Conservation (phyloP, 768 basidiomycete species). For the Kwoniella mangroviensis region DNA sequence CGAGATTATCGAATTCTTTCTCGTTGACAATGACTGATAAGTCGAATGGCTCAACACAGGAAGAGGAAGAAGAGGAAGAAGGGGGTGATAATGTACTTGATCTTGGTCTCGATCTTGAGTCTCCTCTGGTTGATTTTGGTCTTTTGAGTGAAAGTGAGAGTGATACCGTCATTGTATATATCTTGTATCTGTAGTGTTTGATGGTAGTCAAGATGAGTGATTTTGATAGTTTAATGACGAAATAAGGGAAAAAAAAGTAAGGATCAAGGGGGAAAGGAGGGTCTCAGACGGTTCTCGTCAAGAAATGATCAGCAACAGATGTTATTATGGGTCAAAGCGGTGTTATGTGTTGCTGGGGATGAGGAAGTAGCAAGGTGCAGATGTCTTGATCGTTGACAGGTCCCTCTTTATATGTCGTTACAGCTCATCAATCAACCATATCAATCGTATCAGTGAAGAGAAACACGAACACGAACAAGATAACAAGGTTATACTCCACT, state of each 20-base stretch:
- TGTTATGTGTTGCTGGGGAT: not conserved
- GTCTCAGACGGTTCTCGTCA: not conserved
- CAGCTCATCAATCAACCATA: too few species aligned
- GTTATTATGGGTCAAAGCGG: not conserved
- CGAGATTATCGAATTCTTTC: not conserved
- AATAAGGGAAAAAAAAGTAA: not conserved
- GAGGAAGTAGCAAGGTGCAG: not conserved
- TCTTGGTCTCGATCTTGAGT: not conserved
- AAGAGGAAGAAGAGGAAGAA: not conserved
- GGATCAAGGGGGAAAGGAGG: not conserved
- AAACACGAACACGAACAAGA: not conserved
- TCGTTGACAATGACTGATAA: constrained; percentile 1
- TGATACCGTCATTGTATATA: not conserved
- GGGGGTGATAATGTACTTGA: not conserved
- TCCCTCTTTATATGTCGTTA: too few species aligned
- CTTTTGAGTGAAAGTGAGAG: not conserved
- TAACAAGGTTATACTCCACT: not conserved
- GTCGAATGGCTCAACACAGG: not conserved
- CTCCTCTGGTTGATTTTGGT: not conserved
- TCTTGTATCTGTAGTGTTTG: not conserved
- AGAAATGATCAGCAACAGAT: not conserved
- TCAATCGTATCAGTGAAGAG: too few species aligned
- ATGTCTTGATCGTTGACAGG: too few species aligned
- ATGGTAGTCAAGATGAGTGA: not conserved
- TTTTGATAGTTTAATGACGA: not conserved